phyloP scores from a whole-genome alignment of 176 grass and related monocot genomes.

The Oryza australiensis region DNA sequence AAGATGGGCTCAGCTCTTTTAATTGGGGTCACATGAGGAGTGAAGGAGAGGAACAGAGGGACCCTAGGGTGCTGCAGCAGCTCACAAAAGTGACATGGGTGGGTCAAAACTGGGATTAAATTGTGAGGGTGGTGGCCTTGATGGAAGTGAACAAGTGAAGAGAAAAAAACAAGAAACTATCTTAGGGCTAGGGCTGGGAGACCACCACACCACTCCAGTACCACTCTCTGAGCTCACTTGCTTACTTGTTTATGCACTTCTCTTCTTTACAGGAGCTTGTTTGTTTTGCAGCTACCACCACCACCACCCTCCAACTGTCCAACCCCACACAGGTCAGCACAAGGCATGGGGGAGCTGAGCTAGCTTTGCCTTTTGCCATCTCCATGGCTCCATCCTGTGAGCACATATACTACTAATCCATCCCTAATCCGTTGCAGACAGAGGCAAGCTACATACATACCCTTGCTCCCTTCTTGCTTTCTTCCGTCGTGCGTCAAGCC shows the following conservation, averaged over 20 bases:
- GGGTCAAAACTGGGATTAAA: slow-evolving; percentile 25
- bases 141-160: slow-evolving; percentile 18
- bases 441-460: neutral
- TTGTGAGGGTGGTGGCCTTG: neutral
- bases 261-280: slow-evolving; percentile 56
- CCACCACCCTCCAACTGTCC: neutral
- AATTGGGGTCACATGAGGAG: neutral
- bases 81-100: neutral
- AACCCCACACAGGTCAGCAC: slow-evolving; percentile 1
- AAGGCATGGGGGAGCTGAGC: neutral
- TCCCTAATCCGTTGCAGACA: neutral
- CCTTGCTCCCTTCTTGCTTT: neutral
- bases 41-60: neutral
- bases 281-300: slow-evolving; percentile 6
- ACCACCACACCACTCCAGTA: neutral
- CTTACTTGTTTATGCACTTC: slow-evolving; percentile 35
- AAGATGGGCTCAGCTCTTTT: neutral
- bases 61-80: neutral
- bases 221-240: neutral
- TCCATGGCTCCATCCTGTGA: slow-evolving; percentile 16
- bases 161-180: neutral
- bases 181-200: neutral
- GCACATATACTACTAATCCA: neutral
- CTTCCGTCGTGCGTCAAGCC: neutral
- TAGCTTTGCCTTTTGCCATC: slow-evolving; percentile 22